Percentiles rank a stretch among this genome's conserved stretches.
Conservation (phyloP, 208 protist genomes). For the Borovskyia barvae region DNA sequence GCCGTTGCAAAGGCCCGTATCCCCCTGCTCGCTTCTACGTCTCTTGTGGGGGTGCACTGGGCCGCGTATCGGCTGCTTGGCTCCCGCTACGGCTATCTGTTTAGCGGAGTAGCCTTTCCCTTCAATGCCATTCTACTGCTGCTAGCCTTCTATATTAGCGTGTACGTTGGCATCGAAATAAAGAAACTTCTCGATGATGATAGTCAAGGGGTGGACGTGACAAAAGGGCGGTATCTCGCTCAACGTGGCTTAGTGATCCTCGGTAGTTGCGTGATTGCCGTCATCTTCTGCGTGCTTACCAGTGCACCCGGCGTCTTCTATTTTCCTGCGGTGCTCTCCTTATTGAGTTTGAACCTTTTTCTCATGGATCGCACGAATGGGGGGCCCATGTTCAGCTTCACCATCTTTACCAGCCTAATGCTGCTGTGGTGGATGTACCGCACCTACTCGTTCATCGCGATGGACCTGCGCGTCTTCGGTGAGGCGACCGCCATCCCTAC, state of each 20-base stretch:
- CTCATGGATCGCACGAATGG: conserved; percentile 69
- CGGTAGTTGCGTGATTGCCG: conserved; percentile 31
- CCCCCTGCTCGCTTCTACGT: conserved; percentile 29
- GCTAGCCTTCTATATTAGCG: conserved; percentile 50
- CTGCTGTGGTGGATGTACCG: conserved; percentile 90
- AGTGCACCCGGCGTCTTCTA: conserved; percentile 60
- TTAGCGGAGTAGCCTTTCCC: conserved; percentile 66
- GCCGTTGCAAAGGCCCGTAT: conserved; percentile 31
- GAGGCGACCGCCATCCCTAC: conserved; percentile 65
- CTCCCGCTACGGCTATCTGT: conserved; percentile 80
- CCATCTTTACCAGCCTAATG: conserved; percentile 70
- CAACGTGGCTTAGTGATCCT: conserved; percentile 30
- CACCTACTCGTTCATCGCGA: conserved; percentile 85
- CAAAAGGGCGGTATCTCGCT: conserved; percentile 10
- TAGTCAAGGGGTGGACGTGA: conserved; percentile 30
- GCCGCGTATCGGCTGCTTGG: conserved; percentile 58
- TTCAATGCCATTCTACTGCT: conserved; percentile 62
- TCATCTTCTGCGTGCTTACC: conserved; percentile 43
- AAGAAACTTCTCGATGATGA: conserved; percentile 63
- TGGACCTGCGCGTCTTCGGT: conserved; percentile 80
- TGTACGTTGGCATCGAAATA: conserved; percentile 48
- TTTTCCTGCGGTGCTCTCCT: conserved; percentile 44
- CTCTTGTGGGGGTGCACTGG: conserved; percentile 46
- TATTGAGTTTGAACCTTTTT: conserved; percentile 71
- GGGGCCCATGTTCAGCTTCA: conserved; percentile 73